Conservation (phyloP, 1,284 basidiomycete genomes). For the Ganoderma sp. region DNA sequence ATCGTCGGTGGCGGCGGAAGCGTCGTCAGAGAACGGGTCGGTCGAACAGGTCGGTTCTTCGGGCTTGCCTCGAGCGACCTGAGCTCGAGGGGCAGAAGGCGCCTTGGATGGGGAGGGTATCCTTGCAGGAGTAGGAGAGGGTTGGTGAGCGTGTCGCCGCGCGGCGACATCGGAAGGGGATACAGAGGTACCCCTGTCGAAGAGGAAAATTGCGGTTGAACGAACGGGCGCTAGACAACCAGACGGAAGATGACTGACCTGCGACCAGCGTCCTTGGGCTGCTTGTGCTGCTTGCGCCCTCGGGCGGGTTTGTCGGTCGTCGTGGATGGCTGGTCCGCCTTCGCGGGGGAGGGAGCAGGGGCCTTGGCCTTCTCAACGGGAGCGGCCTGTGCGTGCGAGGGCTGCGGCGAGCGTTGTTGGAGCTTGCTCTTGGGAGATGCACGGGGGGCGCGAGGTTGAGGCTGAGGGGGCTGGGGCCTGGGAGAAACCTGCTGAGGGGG, state of each 20-base stretch:
- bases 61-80: slow-evolving; percentile 31
- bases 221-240: slow-evolving; percentile 23
- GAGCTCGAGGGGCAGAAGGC: slow-evolving; percentile 42
- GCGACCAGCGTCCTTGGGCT: slow-evolving; percentile 39
- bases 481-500: slow-evolving; percentile 46
- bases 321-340: slow-evolving; percentile 28
- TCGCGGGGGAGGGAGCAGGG: slow-evolving; percentile 26
- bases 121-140: slow-evolving; percentile 56
- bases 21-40: slow-evolving; percentile 62
- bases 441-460: slow-evolving; percentile 44
- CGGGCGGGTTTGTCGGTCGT: slow-evolving; percentile 40
- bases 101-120: slow-evolving; percentile 65
- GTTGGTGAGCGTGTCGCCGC: slow-evolving; percentile 58
- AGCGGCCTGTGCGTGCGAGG: slow-evolving; percentile 36
- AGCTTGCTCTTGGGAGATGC: slow-evolving; percentile 41
- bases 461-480: slow-evolving; percentile 46
- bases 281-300: slow-evolving; percentile 43
- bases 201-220: slow-evolving; percentile 19
- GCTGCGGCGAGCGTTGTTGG: slow-evolving; percentile 39
- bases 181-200: slow-evolving; percentile 53
- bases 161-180: slow-evolving; percentile 48
- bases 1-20: slow-evolving; percentile 19
- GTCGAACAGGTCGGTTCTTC: slow-evolving; percentile 51
- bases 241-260: slow-evolving; percentile 36
- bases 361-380: slow-evolving; percentile 43